Percentiles rank a stretch among this genome's conserved stretches.
These are phyloP conservation scores for Aspergillus texensis DNA, from an alignment of 2,329 filamentous ascomycete genomes.

Conservation along the genomic window DNA sequence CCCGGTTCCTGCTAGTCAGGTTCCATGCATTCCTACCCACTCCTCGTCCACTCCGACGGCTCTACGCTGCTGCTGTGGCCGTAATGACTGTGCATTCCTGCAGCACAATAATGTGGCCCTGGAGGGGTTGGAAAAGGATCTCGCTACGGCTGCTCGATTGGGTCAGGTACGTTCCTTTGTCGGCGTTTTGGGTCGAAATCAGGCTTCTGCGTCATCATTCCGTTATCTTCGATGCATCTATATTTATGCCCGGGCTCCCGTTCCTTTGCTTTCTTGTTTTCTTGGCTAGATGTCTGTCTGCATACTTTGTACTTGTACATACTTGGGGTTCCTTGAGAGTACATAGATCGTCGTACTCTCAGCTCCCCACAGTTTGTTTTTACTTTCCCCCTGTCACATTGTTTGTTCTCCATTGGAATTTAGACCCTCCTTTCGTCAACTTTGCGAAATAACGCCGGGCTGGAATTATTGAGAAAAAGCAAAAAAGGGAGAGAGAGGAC, in stretches of 20 bases:
- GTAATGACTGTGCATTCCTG: conserved; percentile 75
- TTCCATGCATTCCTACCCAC: conserved; percentile 38
- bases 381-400: conserved; percentile 13
- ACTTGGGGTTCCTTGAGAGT: conserved; percentile 1
- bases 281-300: background rate
- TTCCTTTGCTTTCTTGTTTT: conserved; percentile 5
- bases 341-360: background rate
- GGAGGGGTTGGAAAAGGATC: conserved; percentile 81
- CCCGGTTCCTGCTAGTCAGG: conserved; percentile 21
- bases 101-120: conserved; percentile 78
- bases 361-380: background rate
- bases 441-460: background rate
- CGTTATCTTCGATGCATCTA: background rate
- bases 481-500: background rate
- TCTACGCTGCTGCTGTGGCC: conserved; percentile 79
- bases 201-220: conserved; percentile 3
- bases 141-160: conserved; percentile 80
- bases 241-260: conserved; percentile 1
- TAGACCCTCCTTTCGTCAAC: conserved; percentile 1
- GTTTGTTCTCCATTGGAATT: conserved; percentile 18
- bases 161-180: conserved; percentile 75
- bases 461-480: background rate
- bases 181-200: background rate
- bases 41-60: conserved; percentile 28
- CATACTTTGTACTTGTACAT: background rate